Conservation (phyloP, 495 filamentous ascomycete genomes). For the Clohesyomyces aquaticus region DNA sequence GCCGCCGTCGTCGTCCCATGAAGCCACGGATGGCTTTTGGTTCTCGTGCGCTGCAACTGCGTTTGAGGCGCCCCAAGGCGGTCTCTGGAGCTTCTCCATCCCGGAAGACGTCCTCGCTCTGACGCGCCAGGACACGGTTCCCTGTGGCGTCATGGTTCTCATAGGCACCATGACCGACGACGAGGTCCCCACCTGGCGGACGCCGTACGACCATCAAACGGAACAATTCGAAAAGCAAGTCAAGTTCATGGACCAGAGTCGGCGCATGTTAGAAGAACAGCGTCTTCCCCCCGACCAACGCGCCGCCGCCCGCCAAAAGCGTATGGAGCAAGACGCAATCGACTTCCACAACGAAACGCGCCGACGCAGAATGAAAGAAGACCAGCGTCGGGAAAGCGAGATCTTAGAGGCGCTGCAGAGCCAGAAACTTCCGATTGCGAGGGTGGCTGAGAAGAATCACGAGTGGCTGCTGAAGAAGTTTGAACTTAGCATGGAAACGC, state of each 20-base stretch:
- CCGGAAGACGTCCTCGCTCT: constrained; percentile 58
- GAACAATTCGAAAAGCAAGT: constrained; percentile 42
- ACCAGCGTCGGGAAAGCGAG: constrained; percentile 52
- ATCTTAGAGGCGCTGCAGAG: constrained; percentile 60
- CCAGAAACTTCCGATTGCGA: constrained; percentile 57
- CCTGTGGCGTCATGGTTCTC: constrained; percentile 65
- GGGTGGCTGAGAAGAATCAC: constrained; percentile 56
- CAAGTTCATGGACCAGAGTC: constrained; percentile 51
- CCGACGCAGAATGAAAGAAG: constrained; percentile 22
- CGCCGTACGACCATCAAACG: constrained; percentile 49
- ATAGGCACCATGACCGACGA: constrained; percentile 56
- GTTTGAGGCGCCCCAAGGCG: constrained; percentile 53
- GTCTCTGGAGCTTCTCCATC: constrained; percentile 66
- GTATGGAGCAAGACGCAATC: constrained; percentile 45
- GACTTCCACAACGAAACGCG: constrained; percentile 33
- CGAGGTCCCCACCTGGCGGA: constrained; percentile 62
- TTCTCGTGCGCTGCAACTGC: constrained; percentile 62
- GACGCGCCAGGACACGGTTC: constrained; percentile 57
- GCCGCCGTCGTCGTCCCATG: constrained; percentile 10
- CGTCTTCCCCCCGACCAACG: constrained; percentile 52
- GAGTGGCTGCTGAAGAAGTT: constrained; percentile 51
- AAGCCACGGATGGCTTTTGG: constrained; percentile 55
- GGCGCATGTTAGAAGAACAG: constrained; percentile 53
- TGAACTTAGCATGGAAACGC: constrained; percentile 39
- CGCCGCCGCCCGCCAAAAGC: constrained; percentile 48